Percentiles rank a stretch among this genome's conserved stretches.
These are phyloP conservation scores for Penicillium sp. DNA, from an alignment of 2,329 filamentous ascomycete genomes.

Conservation along the genomic window DNA sequence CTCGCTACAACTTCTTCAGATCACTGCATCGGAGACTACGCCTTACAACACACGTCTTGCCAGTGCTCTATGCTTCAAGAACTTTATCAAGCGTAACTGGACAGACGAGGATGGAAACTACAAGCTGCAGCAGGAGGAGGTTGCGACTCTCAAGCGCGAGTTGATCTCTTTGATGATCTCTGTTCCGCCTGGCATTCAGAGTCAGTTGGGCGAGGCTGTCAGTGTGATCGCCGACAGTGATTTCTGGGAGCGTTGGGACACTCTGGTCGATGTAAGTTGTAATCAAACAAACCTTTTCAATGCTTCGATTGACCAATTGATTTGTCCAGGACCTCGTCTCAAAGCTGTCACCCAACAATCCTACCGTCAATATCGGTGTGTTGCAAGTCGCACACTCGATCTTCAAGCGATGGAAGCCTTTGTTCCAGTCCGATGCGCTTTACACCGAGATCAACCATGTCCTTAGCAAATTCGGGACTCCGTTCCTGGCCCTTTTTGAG, in stretches of 20 bases:
- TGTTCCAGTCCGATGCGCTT: conserved; percentile 88
- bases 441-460: conserved; percentile 98
- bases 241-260: conserved; percentile 95
- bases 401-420: conserved; percentile 90
- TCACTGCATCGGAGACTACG: conserved; percentile 73
- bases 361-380: conserved; percentile 86
- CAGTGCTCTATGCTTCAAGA: conserved; percentile 94
- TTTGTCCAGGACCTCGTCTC: conserved; percentile 73
- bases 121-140: conserved; percentile 79
- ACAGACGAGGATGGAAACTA: conserved; percentile 94
- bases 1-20: conserved; percentile 82
- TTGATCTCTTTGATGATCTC: conserved; percentile 96
- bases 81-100: conserved; percentile 94
- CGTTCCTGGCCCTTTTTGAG: conserved; percentile 77
- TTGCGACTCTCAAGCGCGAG: conserved; percentile 87
- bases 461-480: conserved; percentile 74
- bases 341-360: conserved; percentile 76
- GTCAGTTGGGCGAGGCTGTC: conserved; percentile 93
- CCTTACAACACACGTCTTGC: conserved; percentile 79
- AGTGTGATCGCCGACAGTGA: conserved; percentile 97
- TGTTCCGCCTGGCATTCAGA: conserved; percentile 81
- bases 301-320: conserved; percentile 10
- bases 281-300: background rate
- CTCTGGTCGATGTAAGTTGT: conserved; percentile 71
- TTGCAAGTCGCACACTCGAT: conserved; percentile 97